Conservation (phyloP, 2,329 filamentous ascomycete genomes). For the Lachnellula occidentalis region DNA sequence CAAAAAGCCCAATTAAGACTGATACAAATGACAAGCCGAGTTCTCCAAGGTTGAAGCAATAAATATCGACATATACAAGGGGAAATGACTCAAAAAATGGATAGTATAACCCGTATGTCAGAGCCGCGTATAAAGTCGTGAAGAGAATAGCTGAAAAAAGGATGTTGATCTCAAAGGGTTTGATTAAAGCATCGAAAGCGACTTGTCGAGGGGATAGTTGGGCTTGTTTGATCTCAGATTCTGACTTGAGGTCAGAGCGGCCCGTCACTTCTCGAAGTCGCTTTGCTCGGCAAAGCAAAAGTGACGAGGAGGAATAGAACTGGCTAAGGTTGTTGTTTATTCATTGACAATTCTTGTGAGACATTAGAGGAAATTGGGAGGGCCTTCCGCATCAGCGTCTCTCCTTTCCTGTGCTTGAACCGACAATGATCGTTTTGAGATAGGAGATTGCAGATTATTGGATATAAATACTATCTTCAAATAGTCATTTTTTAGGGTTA, state of each 20-base stretch:
- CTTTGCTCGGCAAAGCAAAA: constrained; percentile 52
- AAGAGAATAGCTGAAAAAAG: constrained; percentile 45
- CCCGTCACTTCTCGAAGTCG: constrained; percentile 55
- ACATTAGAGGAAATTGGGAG: too few relatives aligned
- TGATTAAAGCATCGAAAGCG: constrained; percentile 44
- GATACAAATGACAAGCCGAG: constrained; percentile 2
- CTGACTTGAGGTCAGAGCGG: constrained; percentile 47
- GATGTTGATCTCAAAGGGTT: constrained; percentile 10
- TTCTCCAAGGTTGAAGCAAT: constrained; percentile 1
- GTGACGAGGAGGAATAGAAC: constrained; percentile 33
- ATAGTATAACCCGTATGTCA: constrained; percentile 7
- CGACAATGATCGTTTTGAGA: too few relatives aligned
- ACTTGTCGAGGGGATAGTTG: constrained; percentile 39
- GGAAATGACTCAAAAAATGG: constrained; percentile 9
- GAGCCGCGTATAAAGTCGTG: constrained; percentile 45
- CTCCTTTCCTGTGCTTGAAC: too few relatives aligned
- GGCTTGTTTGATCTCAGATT: constrained; percentile 56
- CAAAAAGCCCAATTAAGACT: background rate
- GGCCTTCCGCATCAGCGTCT: too few relatives aligned
- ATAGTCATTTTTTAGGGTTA: too few relatives aligned
- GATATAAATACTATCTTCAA: too few relatives aligned
- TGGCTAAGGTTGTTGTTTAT: too few relatives aligned
- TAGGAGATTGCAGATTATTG: too few relatives aligned
- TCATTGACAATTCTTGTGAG: too few relatives aligned
- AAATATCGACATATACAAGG: constrained; percentile 1